phyloP scores from a whole-genome alignment of 768 basidiomycete genomes.

The Exsudoporus frostii region DNA sequence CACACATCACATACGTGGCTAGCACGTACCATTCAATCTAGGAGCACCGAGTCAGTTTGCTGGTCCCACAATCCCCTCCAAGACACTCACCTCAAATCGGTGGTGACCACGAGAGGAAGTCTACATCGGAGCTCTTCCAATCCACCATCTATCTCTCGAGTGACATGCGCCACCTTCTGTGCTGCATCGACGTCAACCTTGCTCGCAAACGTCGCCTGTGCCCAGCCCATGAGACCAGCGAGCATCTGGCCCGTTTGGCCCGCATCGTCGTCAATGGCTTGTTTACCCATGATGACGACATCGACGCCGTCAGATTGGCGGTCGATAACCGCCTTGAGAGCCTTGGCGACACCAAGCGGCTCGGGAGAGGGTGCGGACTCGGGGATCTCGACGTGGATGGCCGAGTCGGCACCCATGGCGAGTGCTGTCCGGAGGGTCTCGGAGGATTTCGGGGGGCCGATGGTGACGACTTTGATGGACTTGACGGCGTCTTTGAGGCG shows the following conservation, averaged over 20 bases:
- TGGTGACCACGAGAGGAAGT: conserved; percentile 86
- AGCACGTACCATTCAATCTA: conserved; percentile 67
- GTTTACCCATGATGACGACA: conserved; percentile 94
- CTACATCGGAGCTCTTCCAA: conserved; percentile 75
- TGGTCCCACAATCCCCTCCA: background rate
- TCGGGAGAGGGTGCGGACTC: conserved; percentile 75
- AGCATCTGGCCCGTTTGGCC: conserved; percentile 98
- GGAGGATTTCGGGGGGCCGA: conserved; percentile 84
- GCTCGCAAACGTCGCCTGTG: conserved; percentile 94
- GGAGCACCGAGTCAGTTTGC: background rate
- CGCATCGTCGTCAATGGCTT: conserved; percentile 96
- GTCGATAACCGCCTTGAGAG: conserved; percentile 73
- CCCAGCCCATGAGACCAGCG: conserved; percentile 87
- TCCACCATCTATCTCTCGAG: conserved; percentile 94
- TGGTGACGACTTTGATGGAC: conserved; percentile 89
- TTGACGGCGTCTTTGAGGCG: conserved; percentile 71
- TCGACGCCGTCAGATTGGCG: conserved; percentile 64
- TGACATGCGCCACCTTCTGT: conserved; percentile 65
- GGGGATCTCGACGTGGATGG: conserved; percentile 83
- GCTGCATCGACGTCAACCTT: conserved; percentile 69
- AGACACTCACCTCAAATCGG: conserved; percentile 76
- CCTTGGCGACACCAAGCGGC: conserved; percentile 87
- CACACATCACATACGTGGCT: background rate
- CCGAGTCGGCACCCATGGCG: conserved; percentile 96
- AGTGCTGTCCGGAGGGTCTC: conserved; percentile 95